phyloP scores from a whole-genome alignment of 1,284 basidiomycete genomes.

The Ceratobasidium sp. region DNA sequence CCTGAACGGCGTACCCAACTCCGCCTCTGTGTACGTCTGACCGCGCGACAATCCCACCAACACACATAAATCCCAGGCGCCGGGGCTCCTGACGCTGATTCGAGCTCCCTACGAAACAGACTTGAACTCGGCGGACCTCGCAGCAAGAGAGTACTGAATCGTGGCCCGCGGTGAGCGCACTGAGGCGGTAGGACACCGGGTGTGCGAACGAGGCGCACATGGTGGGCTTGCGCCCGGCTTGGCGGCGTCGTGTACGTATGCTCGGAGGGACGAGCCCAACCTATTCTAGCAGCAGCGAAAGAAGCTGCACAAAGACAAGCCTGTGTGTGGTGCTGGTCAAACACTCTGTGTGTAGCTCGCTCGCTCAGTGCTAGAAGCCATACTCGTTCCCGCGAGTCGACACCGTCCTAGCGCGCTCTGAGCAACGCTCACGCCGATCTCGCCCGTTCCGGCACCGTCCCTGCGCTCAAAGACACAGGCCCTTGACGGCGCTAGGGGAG shows the following conservation, averaged over 20 bases:
- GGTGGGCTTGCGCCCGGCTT: conserved; percentile 37
- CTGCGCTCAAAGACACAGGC: conserved; percentile 25
- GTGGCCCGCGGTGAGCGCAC: conserved; percentile 40
- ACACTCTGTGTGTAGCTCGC: conserved; percentile 38
- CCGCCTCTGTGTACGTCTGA: conserved; percentile 39
- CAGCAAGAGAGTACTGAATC: conserved; percentile 26
- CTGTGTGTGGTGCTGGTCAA: conserved; percentile 12
- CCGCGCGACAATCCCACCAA: conserved; percentile 37
- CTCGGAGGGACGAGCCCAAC: conserved; percentile 29
- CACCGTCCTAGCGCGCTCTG: conserved; percentile 25
- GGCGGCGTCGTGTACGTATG: conserved; percentile 34
- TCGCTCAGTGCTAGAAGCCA: conserved; percentile 25
- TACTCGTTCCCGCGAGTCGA: conserved; percentile 42
- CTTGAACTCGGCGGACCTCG: conserved; percentile 29
- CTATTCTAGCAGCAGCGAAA: conserved; percentile 22
- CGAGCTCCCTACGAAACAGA: conserved; percentile 33
- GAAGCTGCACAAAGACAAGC: conserved; percentile 18
- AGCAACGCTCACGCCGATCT: conserved; percentile 15
- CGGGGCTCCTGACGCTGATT: conserved; percentile 33
- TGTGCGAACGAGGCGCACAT: conserved; percentile 34
- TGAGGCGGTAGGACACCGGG: conserved; percentile 41
- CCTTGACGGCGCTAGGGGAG: conserved; percentile 39
- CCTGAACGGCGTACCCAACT: conserved; percentile 11
- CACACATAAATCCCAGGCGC: conserved; percentile 32
- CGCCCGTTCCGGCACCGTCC: conserved; percentile 38